A percentile compares a stretch with the other conserved stretches of the same genome.
Conservation (phyloP, 345 rosid species). For the Aquilaria sinensis region DNA sequence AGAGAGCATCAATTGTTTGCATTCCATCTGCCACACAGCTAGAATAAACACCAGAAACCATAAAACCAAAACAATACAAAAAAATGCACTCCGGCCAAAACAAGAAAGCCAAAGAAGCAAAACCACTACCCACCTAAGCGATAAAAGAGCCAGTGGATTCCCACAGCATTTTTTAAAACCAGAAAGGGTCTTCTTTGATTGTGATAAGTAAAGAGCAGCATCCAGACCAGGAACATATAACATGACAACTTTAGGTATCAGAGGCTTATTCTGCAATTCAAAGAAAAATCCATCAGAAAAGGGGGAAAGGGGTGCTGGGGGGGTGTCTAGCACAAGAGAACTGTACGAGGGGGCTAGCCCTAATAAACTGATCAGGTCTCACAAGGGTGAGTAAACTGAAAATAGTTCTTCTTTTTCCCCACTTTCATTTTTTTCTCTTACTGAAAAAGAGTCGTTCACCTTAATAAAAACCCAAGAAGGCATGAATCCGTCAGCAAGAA, state of each 20-base stretch:
- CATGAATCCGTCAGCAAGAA: constrained; percentile 85
- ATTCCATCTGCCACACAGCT: constrained; percentile 82
- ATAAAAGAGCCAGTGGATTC: constrained; percentile 69
- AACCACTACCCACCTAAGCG: constrained; percentile 60
- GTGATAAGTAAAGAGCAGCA: constrained; percentile 76
- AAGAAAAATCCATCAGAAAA: constrained; percentile 6
- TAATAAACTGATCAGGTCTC: no score
- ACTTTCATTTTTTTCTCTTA: no score
- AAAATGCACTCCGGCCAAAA: background rate
- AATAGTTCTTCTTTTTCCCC: no score
- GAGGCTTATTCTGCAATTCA: constrained; percentile 78
- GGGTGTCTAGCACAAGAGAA: no score
- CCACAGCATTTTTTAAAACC: constrained; percentile 66
- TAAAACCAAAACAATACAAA: constrained; percentile 8
- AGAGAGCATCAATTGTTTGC: constrained; percentile 73
- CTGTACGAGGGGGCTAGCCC: no score
- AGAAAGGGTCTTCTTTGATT: constrained; percentile 59
- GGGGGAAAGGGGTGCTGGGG: no score
- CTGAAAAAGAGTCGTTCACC: constrained; percentile 27
- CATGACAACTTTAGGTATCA: constrained; percentile 87
- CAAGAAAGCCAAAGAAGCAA: constrained; percentile 6
- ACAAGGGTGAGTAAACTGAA: no score
- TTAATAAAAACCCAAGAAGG: constrained; percentile 90
- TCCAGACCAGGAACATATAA: constrained; percentile 92
- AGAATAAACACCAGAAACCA: constrained; percentile 26